A percentile compares a stretch with the other conserved stretches of the same genome.
Conservation (phyloP, 2,329 filamentous ascomycete genomes). For the Cercospora sp. region DNA sequence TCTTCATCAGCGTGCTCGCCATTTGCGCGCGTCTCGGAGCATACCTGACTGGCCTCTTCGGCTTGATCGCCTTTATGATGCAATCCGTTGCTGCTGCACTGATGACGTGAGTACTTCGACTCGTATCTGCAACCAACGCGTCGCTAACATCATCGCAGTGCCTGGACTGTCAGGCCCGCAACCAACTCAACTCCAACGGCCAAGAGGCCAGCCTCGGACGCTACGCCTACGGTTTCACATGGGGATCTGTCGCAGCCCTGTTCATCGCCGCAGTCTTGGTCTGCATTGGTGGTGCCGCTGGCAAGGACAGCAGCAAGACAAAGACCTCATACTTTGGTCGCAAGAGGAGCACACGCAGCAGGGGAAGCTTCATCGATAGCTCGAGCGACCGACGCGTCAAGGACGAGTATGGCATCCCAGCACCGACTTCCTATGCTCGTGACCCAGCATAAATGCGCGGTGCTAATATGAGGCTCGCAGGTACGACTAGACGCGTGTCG, state of each 20-base stretch:
- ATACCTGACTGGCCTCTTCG: constrained; percentile 62
- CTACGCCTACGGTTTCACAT: constrained; percentile 75
- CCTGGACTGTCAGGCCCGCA: constrained; percentile 68
- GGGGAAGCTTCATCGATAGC: constrained; percentile 58
- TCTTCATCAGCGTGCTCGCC: constrained; percentile 68
- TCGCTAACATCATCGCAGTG: constrained; percentile 45
- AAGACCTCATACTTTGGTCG: constrained; percentile 51
- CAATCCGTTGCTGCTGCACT: constrained; percentile 66
- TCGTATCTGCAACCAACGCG: not conserved
- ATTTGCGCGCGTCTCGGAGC: constrained; percentile 71
- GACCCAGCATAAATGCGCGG: constrained; percentile 10
- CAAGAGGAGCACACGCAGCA: constrained; percentile 51
- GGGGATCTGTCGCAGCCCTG: constrained; percentile 68
- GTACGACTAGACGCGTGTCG: constrained; percentile 14
- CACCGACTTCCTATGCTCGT: constrained; percentile 10
- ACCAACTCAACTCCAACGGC: constrained; percentile 61
- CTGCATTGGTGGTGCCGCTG: constrained; percentile 59
- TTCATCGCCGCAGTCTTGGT: constrained; percentile 68
- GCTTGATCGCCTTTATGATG: constrained; percentile 66
- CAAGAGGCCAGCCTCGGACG: constrained; percentile 62
- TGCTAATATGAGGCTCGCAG: constrained; percentile 13
- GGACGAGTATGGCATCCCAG: constrained; percentile 61
- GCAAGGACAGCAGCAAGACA: constrained; percentile 45
- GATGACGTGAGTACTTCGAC: constrained; percentile 68
- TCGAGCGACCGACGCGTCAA: constrained; percentile 64